These are phyloP conservation scores for Vicia sativa DNA, from an alignment of 306 rosid genomes.

Conservation along the genomic window DNA sequence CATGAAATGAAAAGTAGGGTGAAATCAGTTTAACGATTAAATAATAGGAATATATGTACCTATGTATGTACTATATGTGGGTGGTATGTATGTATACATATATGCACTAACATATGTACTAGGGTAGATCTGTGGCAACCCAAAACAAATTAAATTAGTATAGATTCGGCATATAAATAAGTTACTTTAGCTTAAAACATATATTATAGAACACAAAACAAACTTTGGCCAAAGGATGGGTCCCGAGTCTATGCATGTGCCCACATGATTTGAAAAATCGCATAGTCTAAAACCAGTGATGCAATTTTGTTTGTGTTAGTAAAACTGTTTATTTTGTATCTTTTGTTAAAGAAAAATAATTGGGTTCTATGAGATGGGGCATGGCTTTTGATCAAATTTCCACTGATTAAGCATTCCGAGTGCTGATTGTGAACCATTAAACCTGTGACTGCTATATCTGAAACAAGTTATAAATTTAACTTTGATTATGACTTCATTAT, in stretches of 20 bases:
- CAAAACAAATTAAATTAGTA: too few relatives aligned
- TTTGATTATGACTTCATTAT: conserved; percentile 16
- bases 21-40: background rate
- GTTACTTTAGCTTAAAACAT: too few relatives aligned
- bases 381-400: background rate
- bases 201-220: too few relatives aligned
- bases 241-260: too few relatives aligned
- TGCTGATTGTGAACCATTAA: background rate
- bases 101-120: background rate
- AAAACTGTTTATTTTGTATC: background rate
- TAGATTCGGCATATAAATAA: too few relatives aligned
- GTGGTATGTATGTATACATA: background rate
- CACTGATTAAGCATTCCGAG: background rate
- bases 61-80: background rate
- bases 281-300: too few relatives aligned
- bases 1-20: background rate
- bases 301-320: too few relatives aligned
- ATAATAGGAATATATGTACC: background rate
- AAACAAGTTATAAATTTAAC: conserved; percentile 6
- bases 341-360: background rate
- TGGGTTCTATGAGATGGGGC: background rate
- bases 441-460: conserved; percentile 14
- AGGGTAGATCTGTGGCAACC: too few relatives aligned
- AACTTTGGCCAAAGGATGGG: too few relatives aligned
- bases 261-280: too few relatives aligned